Evolutionary conservation across 805 yeast species (phyloP), one percentile per base, ranked within the genome.

Genomic region (Tetrapisispora iriomotensis): DNA sequence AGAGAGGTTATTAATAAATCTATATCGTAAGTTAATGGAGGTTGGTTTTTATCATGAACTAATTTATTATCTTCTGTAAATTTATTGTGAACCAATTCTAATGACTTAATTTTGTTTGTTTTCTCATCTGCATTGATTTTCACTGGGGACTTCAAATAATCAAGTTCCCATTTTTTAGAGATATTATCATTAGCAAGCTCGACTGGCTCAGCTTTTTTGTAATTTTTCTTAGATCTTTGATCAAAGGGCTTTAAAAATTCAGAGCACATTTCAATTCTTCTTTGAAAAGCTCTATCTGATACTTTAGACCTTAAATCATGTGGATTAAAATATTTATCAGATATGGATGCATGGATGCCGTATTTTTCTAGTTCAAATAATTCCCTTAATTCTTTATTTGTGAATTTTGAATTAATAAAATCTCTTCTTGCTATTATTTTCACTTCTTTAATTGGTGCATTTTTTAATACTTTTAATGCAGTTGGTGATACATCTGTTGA

Each of bases 371-470:
- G 59, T 38, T 78, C 82, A 53, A 88, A 65, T 27, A 90, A 63
- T 54, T 92, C 97, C 54, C 96, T 71, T 19, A 90, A 70, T 59
- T 92, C 98, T 56, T 87, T 90, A 48, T 84, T 90, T 3, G 96
- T 82, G 58, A 88, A 92, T 20, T 95, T 92, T 32, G 92, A 77
- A 48, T 87, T 88, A 33, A 79, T 58, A 18, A 86, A 66, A 3
- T 96, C 96, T 54, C 96, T 71, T 49, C 98, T 72, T 2, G 88
- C 98, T 34, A 83, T 79, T 17, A 92, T 73, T 34, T 72, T 72
- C 13, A 92, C 83, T 6, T 69, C 66, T 43, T 72, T 62, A n/a
- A 92, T 78, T 0, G 59, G 65, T 36, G 82, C 75, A 6, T 55
- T 52, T 27, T 60, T 52, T 36, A 92, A 62, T n/a, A 60, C 58